phyloP scores from a whole-genome alignment of 495 filamentous ascomycete genomes.

The Aspergillus diversus region DNA sequence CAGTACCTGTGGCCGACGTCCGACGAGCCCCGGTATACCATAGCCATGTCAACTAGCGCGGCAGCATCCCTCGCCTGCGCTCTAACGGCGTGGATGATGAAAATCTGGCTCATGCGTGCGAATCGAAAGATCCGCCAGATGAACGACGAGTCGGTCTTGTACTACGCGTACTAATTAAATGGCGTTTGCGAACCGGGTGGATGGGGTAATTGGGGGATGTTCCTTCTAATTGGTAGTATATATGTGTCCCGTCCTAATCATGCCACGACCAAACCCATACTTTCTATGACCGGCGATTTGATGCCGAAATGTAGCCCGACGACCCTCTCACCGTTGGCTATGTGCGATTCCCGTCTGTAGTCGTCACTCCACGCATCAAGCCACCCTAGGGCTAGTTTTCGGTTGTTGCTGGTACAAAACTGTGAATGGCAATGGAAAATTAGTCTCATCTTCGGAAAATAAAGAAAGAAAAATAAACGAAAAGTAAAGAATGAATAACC shows the following conservation, averaged over 20 bases:
- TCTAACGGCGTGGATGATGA: constrained; percentile 46
- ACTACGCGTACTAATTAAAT: constrained; percentile 34
- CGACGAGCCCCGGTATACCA: constrained; percentile 51
- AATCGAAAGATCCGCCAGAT: constrained; percentile 55
- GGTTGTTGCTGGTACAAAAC: neutral
- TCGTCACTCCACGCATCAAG: constrained; percentile 4
- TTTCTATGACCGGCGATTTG: neutral
- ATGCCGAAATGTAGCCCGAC: constrained; percentile 6
- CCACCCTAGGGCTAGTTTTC: neutral
- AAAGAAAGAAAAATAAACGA: neutral
- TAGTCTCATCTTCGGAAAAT: neutral
- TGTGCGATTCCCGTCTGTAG: constrained; percentile 2
- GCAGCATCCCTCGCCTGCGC: constrained; percentile 46
- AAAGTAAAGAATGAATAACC: neutral
- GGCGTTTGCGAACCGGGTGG: neutral
- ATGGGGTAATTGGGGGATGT: neutral
- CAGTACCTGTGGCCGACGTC: constrained; percentile 57
- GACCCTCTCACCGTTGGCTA: neutral
- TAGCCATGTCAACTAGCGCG: constrained; percentile 50
- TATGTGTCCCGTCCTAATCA: neutral
- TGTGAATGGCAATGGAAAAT: neutral
- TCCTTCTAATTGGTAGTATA: constrained; percentile 33
- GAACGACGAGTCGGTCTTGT: constrained; percentile 30
- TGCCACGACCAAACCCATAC: neutral
- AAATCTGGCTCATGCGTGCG: constrained; percentile 45